Conservation (phyloP, 257 asterid species). For the Fraxinus cuspidata region DNA sequence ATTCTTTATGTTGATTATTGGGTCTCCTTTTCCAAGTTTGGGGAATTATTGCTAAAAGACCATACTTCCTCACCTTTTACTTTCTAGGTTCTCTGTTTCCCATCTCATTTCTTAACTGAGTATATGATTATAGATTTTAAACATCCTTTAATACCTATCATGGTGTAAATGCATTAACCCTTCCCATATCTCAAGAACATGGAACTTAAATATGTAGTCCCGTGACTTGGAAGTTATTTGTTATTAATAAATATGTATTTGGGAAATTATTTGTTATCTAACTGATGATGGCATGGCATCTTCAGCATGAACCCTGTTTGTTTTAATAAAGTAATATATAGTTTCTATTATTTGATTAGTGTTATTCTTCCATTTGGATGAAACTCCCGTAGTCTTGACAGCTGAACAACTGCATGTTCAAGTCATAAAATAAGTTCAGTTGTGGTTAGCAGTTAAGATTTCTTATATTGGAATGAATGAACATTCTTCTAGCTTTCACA, state of each 20-base stretch:
- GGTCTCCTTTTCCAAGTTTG: too few species aligned
- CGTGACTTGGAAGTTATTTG: too few species aligned
- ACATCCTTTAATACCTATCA: neutral
- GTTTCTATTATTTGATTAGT: neutral
- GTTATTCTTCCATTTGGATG: neutral
- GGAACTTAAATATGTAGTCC: too few species aligned
- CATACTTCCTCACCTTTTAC: too few species aligned
- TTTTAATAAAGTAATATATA: too few species aligned
- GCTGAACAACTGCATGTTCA: neutral
- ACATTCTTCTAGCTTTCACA: neutral
- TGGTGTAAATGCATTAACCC: neutral
- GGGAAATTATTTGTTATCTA: neutral
- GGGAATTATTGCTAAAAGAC: too few species aligned
- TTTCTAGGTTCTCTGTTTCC: neutral
- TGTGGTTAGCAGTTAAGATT: neutral
- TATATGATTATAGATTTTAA: too few species aligned
- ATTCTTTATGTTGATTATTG: too few species aligned
- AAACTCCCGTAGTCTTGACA: too few species aligned
- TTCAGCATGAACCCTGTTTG: neutral
- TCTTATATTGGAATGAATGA: too few species aligned
- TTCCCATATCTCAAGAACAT: too few species aligned
- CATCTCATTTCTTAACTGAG: neutral
- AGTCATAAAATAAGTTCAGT: neutral
- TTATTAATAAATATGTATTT: too few species aligned
- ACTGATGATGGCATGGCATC: neutral